Evolutionary conservation across 495 filamentous ascomycete genomes (phyloP), one percentile per base, ranked within the genome.

Genomic region (Lasiosphaeria hispida): DNA sequence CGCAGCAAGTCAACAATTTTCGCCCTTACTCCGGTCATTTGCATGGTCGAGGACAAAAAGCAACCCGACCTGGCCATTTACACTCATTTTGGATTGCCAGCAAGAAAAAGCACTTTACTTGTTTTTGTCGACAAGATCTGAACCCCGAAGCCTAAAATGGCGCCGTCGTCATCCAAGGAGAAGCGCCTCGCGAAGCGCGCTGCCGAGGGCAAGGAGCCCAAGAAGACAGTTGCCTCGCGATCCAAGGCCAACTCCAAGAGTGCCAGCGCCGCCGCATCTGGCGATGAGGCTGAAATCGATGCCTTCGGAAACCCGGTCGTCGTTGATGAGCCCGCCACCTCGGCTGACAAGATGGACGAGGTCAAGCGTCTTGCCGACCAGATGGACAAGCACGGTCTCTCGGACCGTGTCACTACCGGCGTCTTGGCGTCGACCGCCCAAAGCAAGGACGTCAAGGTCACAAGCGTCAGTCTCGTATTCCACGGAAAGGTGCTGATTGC

Each of bases 341-440:
- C 78, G 39, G 78, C 77, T 30, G 83, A 84, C 53, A 87, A 92
- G 75, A 83, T 85, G 79, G 86, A 88, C 65, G 87, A 88, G 65
- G 87, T 96, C 54, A 87, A 91, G 72, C 79, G 79, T 13, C 70
- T 84, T 10, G 74, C 78, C 11, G 73, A 93, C 53, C 94, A 99
- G 79, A 87, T 96, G 82, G 94, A 97, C 75, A 89, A 95, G 76
- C 84, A 96, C 68, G 94, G 94, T 67, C 78, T 99, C 34, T 97
- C 95, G 14, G 94, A 99, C 74, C 89, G 94, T 71, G 95, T 99
- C 70, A 97, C 95, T 58, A 99, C 94, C 53, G 94, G 94, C 83
- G 95, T 99, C 23, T 81, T 99, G 33, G 81, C 93, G 15, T 97
- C 95, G 30, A 79, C 94, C 44, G 73, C 82, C 50, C 76, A 88